Evolutionary conservation across 2,329 filamentous ascomycete genomes (phyloP), one percentile per base, ranked within the genome.

Genomic region (Alternaria brassicicola): DNA sequence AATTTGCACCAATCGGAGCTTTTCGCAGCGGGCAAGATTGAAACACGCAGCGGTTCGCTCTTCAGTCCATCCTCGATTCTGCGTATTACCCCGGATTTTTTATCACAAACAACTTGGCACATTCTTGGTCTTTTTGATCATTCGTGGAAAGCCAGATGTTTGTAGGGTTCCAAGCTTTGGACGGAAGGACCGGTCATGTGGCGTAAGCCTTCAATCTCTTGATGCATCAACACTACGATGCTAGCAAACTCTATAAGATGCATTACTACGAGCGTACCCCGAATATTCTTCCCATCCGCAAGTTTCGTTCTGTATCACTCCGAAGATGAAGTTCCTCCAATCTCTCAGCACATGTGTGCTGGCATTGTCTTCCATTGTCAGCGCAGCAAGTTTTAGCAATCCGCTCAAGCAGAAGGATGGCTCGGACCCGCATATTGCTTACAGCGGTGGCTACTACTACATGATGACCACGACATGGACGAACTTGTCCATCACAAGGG

Each of bases 381-480:
- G 64, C 41, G 74, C 74, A 26, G 73, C 74, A 28, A 75, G 79
- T 17, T 86, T 80, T 62, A 82, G 81, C 31, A 86, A 86, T 58
- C 83, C 84, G 0, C 78, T 86, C 49, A 80, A 81, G 33, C 75
- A 76, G 17, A 78, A 78, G 0, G 79, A 82, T 35, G 84, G 85
- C 8, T 81, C 79, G 19, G 84, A 86, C 62, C 83, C 85, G 1
- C 82, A 82, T 59, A 80, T 86, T 6, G 80, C 81, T 1, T 86
- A 80, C 52, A 78, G 78, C 0, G 81, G 79, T 10, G 84, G 83
- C 0, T 86, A 83, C 63, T 87, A 86, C 72, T 86, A 86, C 61
- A 75, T 87, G 26, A 80, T 85, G 63, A 83, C 83, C 0, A 86
- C 84, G 0, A 83, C 83, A 25, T 87, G 83, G 83, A 81, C 76